A percentile compares a stretch with the other conserved stretches of the same genome.
These are phyloP conservation scores for Xylaria sp. DNA, from an alignment of 2,329 filamentous ascomycete species.

Conservation along the genomic window DNA sequence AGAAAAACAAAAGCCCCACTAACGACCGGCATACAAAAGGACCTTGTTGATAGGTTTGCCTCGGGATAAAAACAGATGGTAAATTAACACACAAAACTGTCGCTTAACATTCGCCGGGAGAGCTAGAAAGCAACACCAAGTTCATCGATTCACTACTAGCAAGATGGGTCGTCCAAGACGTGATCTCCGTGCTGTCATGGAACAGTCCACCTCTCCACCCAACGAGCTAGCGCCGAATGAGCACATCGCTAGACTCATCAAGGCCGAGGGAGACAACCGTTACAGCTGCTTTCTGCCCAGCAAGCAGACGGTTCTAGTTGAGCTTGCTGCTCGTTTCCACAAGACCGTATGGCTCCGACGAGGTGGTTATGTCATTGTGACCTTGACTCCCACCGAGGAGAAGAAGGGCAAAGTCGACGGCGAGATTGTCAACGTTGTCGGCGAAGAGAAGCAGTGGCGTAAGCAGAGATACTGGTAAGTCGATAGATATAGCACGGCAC, in stretches of 20 bases:
- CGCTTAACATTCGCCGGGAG: background rate
- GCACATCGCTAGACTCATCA: constrained; percentile 69
- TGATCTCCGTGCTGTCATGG: constrained; percentile 69
- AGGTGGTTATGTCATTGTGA: constrained; percentile 79
- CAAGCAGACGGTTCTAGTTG: constrained; percentile 63
- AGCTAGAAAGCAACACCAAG: background rate
- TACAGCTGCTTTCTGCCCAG: constrained; percentile 72
- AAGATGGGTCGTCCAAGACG: constrained; percentile 71
- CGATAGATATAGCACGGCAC: background rate
- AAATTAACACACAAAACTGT: background rate
- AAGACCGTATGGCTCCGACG: constrained; percentile 92
- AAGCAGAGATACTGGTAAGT: constrained; percentile 80
- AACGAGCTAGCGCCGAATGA: constrained; percentile 55
- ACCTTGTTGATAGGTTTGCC: background rate
- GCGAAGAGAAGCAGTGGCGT: constrained; percentile 87
- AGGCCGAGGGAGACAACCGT: constrained; percentile 82
- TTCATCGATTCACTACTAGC: no score
- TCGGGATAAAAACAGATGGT: background rate
- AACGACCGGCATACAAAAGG: background rate
- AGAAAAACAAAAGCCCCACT: background rate
- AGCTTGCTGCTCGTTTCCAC: constrained; percentile 79
- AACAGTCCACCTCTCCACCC: constrained; percentile 60
- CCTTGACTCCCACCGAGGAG: constrained; percentile 57
- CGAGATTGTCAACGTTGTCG: constrained; percentile 87
- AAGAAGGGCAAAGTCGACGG: constrained; percentile 75